Conservation (phyloP, 75 land plant species). For the Pinus tabuliformis region DNA sequence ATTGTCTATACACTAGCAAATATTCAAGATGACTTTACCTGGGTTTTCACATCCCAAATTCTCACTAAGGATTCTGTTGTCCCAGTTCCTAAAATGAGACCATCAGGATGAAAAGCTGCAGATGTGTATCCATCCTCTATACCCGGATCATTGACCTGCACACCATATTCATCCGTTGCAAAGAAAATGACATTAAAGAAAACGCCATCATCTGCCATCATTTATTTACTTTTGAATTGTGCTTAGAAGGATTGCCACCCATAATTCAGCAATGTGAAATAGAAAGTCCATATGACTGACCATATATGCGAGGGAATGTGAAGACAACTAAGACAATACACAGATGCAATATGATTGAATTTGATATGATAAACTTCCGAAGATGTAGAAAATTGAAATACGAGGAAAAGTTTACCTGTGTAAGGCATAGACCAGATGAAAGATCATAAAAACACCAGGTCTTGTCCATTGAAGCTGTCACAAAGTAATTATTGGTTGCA, state of each 20-base stretch:
- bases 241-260: too few species aligned
- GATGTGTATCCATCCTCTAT: conserved; percentile 85
- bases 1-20: neutral
- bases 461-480: conserved; percentile 86
- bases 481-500: conserved; percentile 94
- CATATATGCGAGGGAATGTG: neutral
- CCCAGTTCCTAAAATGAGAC: conserved; percentile 97
- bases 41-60: conserved; percentile 99
- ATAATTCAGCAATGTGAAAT: too few species aligned
- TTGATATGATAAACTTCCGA: neutral
- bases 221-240: too few species aligned
- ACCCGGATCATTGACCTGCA: conserved; percentile 76
- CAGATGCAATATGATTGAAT: conserved; percentile 1
- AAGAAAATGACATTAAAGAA: too few species aligned
- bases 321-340: neutral
- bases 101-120: conserved; percentile 99
- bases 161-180: neutral
- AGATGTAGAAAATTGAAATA: neutral
- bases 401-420: conserved; percentile 53
- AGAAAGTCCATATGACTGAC: too few species aligned
- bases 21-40: conserved; percentile 34
- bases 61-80: conserved; percentile 87
- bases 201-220: too few species aligned
- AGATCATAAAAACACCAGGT: conserved; percentile 99
- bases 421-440: conserved; percentile 66